Evolutionary conservation across 2,329 filamentous ascomycete genomes (phyloP).

Genomic region (Pseudogymnoascus sp.): DNA sequence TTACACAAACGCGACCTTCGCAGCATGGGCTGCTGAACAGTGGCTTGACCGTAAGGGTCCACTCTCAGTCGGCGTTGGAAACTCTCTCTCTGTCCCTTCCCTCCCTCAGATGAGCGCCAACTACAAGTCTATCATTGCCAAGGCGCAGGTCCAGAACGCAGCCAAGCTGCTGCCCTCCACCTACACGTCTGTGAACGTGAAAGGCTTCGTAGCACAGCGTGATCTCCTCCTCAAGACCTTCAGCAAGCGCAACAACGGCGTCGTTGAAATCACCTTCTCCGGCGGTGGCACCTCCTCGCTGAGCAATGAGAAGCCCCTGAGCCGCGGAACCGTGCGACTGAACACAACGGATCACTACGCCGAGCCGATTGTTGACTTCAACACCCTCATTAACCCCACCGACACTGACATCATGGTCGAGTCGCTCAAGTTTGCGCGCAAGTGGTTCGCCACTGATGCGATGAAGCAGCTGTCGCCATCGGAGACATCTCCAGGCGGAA

Average conservation of each 20-base stretch:
- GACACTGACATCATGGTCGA: slow-evolving; percentile 30
- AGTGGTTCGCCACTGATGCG: slow-evolving; percentile 17
- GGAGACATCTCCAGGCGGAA: slow-evolving; percentile 25
- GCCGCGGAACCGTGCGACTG: slow-evolving; percentile 28
- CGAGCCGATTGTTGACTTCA: slow-evolving; percentile 28
- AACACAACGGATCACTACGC: slow-evolving; percentile 21
- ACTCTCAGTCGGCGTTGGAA: slow-evolving; percentile 29
- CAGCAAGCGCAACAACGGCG: slow-evolving; percentile 19
- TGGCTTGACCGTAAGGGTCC: slow-evolving; percentile 29
- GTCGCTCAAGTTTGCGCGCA: slow-evolving; percentile 20
- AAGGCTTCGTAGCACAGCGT: slow-evolving; percentile 20
- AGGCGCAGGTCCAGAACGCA: slow-evolving; percentile 21
- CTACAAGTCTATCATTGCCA: slow-evolving; percentile 20
- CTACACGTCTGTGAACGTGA: slow-evolving; percentile 10
- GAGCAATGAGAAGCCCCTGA: slow-evolving; percentile 28
- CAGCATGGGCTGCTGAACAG: slow-evolving; percentile 25
- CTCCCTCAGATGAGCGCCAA: slow-evolving; percentile 21
- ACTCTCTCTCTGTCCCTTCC: slow-evolving; percentile 22
- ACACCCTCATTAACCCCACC: slow-evolving; percentile 29
- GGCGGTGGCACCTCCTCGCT: slow-evolving; percentile 19
- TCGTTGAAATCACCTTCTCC: slow-evolving; percentile 27
- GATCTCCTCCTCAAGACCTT: slow-evolving; percentile 19
- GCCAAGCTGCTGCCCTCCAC: slow-evolving; percentile 17
- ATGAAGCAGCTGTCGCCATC: slow-evolving; percentile 24
- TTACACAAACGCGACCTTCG: slow-evolving; percentile 25